Evolutionary conservation across 352 stramenopile species (phyloP).

Genomic region (Pythium oligandrum): DNA sequence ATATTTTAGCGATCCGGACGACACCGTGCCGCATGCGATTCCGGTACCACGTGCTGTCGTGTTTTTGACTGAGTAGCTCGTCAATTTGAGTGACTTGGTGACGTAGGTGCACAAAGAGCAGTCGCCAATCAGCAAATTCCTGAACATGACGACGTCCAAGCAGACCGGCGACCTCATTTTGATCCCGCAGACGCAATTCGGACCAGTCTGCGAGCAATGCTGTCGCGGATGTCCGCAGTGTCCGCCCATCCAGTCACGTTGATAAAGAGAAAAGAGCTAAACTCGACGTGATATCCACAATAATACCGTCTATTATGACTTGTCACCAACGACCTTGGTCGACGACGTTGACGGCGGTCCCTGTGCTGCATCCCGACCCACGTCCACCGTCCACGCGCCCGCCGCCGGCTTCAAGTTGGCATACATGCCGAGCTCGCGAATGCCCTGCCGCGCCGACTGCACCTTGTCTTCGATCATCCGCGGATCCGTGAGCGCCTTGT

Average conservation of each 20-base stretch:
- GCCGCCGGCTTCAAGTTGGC: constrained; percentile 50
- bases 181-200: constrained; percentile 76
- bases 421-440: constrained; percentile 78
- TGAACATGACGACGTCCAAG: constrained; percentile 69
- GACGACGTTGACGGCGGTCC: background rate
- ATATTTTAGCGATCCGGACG: constrained; percentile 40
- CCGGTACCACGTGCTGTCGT: constrained; percentile 16
- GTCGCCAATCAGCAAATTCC: constrained; percentile 39
- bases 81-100: too few species aligned
- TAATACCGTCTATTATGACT: constrained; percentile 7
- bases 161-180: constrained; percentile 66
- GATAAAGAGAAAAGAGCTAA: constrained; percentile 3
- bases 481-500: constrained; percentile 57
- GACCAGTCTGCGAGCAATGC: constrained; percentile 61
- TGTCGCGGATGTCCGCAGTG: constrained; percentile 57
- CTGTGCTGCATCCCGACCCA: constrained; percentile 37
- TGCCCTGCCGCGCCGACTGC: constrained; percentile 54
- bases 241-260: constrained; percentile 6
- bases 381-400: constrained; percentile 67
- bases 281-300: background rate
- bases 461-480: constrained; percentile 64
- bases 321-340: constrained; percentile 46
- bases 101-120: constrained; percentile 40
- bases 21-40: constrained; percentile 37
- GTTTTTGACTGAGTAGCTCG: too few species aligned